phyloP scores from a whole-genome alignment of 129 eudicot species.

The Lonicera japonica region DNA sequence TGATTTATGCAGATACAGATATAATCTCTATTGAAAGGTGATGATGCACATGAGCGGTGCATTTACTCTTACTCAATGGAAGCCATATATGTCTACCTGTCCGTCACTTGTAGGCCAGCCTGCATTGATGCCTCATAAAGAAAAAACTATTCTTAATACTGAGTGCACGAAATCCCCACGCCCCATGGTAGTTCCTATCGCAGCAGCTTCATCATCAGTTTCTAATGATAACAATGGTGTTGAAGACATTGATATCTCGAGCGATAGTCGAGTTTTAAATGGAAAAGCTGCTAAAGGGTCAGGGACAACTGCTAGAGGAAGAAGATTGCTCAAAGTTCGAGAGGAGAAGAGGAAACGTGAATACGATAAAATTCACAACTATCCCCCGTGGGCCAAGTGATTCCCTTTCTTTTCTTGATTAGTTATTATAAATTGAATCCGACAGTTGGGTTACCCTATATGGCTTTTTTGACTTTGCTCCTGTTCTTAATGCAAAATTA shows the following conservation, averaged over 20 bases:
- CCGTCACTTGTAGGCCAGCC: no score
- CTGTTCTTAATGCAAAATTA: no score
- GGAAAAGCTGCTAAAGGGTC: conserved; percentile 53
- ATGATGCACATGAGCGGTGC: no score
- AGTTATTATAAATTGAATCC: no score
- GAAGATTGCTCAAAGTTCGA: conserved; percentile 69
- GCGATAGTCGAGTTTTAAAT: background rate
- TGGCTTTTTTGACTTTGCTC: no score
- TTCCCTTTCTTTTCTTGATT: background rate
- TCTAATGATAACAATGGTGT: conserved; percentile 3
- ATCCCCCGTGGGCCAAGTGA: conserved; percentile 96
- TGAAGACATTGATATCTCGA: background rate
- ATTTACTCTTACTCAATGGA: no score
- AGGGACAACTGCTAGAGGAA: conserved; percentile 86
- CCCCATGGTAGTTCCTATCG: background rate
- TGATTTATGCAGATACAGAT: no score
- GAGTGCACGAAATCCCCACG: background rate
- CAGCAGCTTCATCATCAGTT: conserved; percentile 11
- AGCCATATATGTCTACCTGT: no score
- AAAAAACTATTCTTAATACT: background rate
- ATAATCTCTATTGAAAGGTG: no score
- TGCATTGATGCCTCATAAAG: conserved; percentile 4
- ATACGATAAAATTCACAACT: conserved; percentile 55
- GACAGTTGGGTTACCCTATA: no score
- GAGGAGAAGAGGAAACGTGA: conserved; percentile 89